A percentile compares a stretch with the other conserved stretches of the same genome.
Conservation (phyloP, 139 green algal genomes). For the Spirogloea muscicola region DNA sequence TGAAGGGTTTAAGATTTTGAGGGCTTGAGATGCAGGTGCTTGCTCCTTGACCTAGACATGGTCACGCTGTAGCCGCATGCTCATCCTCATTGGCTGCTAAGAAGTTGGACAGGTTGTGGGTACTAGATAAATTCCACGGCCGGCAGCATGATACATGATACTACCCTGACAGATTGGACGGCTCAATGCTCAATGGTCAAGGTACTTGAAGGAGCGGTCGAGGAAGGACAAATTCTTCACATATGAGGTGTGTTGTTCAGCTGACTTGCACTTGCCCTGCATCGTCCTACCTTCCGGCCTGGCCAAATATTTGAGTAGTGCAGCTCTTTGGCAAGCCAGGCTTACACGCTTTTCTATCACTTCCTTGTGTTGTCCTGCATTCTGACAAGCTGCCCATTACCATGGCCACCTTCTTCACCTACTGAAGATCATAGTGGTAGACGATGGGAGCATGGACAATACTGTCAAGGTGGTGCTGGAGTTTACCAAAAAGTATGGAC, state of each 20-base stretch:
- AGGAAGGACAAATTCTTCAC: slow-evolving; percentile 5
- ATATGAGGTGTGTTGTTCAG: slow-evolving; percentile 12
- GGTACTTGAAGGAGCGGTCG: slow-evolving; percentile 1
- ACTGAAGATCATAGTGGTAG: slow-evolving; percentile 87
- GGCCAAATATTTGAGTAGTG: not conserved
- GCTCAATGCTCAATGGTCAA: too few relatives aligned
- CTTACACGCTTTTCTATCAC: not conserved
- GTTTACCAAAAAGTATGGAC: slow-evolving; percentile 60
- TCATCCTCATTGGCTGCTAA: too few relatives aligned
- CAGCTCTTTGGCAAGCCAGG: not conserved
- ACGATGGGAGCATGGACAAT: slow-evolving; percentile 86
- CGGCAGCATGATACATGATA: too few relatives aligned
- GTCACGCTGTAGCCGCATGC: too few relatives aligned
- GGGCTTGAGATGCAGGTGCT: too few relatives aligned
- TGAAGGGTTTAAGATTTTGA: too few relatives aligned
- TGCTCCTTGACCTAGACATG: too few relatives aligned
- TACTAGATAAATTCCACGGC: too few relatives aligned
- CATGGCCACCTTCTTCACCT: slow-evolving; percentile 5
- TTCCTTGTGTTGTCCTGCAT: not conserved
- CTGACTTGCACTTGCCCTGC: too few relatives aligned
- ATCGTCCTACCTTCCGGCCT: not conserved
- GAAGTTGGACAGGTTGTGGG: too few relatives aligned
- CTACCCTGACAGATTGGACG: too few relatives aligned
- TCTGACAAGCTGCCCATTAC: not conserved
- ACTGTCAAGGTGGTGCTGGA: slow-evolving; percentile 62